These are phyloP conservation scores for Sporothrix brasiliensis DNA, from an alignment of 2,329 filamentous ascomycete genomes.

Conservation along the genomic window DNA sequence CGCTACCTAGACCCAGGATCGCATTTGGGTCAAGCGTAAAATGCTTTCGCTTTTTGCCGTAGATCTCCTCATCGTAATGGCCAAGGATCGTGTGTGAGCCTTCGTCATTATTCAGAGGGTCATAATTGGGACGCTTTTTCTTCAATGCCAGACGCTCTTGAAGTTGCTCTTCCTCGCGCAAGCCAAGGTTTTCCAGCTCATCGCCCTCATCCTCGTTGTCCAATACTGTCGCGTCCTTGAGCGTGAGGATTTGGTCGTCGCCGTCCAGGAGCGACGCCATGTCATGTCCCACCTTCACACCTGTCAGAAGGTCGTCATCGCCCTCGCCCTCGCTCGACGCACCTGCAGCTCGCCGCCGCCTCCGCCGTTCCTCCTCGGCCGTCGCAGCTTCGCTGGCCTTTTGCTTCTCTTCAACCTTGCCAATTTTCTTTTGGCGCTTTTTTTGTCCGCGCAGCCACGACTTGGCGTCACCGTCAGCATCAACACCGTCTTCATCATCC, in stretches of 20 bases:
- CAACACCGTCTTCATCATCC: slow-evolving; percentile 56
- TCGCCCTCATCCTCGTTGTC: slow-evolving; percentile 85
- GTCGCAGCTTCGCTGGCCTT: slow-evolving; percentile 65
- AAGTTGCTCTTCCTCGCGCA: slow-evolving; percentile 72
- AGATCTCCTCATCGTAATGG: slow-evolving; percentile 95
- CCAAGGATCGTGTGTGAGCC: slow-evolving; percentile 71
- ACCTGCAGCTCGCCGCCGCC: slow-evolving; percentile 50
- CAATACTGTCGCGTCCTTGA: slow-evolving; percentile 90
- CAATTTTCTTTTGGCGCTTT: slow-evolving; percentile 91
- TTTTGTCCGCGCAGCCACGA: slow-evolving; percentile 87
- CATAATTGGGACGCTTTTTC: slow-evolving; percentile 87
- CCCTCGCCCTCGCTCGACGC: slow-evolving; percentile 67
- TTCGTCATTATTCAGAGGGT: slow-evolving; percentile 68
- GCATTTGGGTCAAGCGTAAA: slow-evolving; percentile 86
- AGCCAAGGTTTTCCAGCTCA: slow-evolving; percentile 77
- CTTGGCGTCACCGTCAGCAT: slow-evolving; percentile 70
- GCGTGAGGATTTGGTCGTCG: slow-evolving; percentile 84
- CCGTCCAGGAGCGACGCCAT: slow-evolving; percentile 77
- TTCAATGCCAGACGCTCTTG: slow-evolving; percentile 80
- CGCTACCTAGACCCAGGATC: slow-evolving; percentile 64
- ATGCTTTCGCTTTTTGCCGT: slow-evolving; percentile 82
- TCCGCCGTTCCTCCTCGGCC: slow-evolving; percentile 72
- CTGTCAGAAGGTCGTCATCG: slow-evolving; percentile 73
- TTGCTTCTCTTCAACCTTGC: slow-evolving; percentile 77
- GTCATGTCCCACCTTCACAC: slow-evolving; percentile 90